These are phyloP conservation scores for Alternaria brassicae DNA, from an alignment of 2,329 filamentous ascomycete genomes.

Conservation along the genomic window DNA sequence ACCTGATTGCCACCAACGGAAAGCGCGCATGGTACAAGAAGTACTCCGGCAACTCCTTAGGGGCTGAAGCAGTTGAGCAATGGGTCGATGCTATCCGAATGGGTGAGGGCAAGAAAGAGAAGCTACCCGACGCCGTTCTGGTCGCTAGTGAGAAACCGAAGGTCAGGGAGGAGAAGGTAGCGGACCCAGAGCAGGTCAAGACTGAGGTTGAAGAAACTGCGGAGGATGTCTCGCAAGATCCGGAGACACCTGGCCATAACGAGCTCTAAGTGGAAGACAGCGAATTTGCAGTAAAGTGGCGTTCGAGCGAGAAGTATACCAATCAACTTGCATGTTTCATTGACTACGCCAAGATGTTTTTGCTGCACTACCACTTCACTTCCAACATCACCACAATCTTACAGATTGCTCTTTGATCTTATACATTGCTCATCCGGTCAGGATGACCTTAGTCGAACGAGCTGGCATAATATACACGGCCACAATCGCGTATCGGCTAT, in stretches of 20 bases:
- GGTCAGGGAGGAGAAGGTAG: slow-evolving; percentile 30
- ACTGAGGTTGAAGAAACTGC: slow-evolving; percentile 43
- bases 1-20: slow-evolving; percentile 83
- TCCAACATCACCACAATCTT: neutral
- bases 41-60: slow-evolving; percentile 67
- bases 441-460: neutral
- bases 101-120: slow-evolving; percentile 82
- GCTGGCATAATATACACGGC: neutral
- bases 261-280: slow-evolving; percentile 29
- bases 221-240: slow-evolving; percentile 20
- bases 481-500: neutral
- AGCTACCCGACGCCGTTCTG: slow-evolving; percentile 62
- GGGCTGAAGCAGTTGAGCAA: slow-evolving; percentile 70
- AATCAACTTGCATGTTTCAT: neutral
- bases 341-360: neutral
- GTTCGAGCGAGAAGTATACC: neutral
- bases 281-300: neutral
- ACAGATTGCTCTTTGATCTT: neutral
- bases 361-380: neutral
- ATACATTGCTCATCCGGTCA: neutral
- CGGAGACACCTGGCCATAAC: slow-evolving; percentile 24
- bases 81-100: slow-evolving; percentile 94
- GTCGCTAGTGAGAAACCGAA: slow-evolving; percentile 31
- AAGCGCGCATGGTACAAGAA: slow-evolving; percentile 86
- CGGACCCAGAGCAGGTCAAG: slow-evolving; percentile 40